Base-by-base conservation (phyloP, 176 grass and related monocot species). In the Secale cereale region DNA sequence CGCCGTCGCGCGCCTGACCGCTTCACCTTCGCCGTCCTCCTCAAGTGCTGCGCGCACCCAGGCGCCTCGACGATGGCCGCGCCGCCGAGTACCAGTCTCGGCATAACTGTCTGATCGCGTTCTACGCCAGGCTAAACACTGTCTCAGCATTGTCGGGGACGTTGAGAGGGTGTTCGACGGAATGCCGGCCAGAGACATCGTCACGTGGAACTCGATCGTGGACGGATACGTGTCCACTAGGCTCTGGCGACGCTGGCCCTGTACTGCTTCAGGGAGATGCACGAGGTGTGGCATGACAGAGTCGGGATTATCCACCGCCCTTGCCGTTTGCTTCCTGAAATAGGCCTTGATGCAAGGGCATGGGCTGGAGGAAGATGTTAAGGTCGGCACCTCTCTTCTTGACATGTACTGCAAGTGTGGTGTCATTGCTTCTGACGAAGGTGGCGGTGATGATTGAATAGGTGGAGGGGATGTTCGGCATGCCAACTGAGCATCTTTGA, bases 161-260 rank as follows among this genome's bases (percentile, higher is more conserved):
- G 91, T 92, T 15, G 79, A 94, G 75, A 89, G 43, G 85, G 79
- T 95, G 87, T 94, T 98, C 37, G 79, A 93, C 52, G 87, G 86
- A 93, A 93, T 94, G 92, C 92, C 85, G 50, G 80, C 25, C 19
- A 91, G 87, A 41, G 92, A 91, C 46, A 78, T 71, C 39, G 86
- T 97, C 25, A 88, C 87, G 2, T 93, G 90, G 95, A 97, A 97
- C 79, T 85, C 91, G n/a, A 69, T 90, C 90, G 86, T 94, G 30
- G 83, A 88, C 56, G 82, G 76, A 5, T 93, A 88, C 76, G 91
- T 91, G 12, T 82, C 86, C 4, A 98, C 46, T 6, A 50, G 46
- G 15, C 46, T 50, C 46, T 50, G 5, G 15, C 15, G 46, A 27
- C 16, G 20, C 70, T 79, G 33, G 85, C 88, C 40, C 67, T 94